Evolutionary conservation across 495 filamentous ascomycete genomes (phyloP), one percentile per base, ranked within the genome.

Genomic region (Neurospora sp.): DNA sequence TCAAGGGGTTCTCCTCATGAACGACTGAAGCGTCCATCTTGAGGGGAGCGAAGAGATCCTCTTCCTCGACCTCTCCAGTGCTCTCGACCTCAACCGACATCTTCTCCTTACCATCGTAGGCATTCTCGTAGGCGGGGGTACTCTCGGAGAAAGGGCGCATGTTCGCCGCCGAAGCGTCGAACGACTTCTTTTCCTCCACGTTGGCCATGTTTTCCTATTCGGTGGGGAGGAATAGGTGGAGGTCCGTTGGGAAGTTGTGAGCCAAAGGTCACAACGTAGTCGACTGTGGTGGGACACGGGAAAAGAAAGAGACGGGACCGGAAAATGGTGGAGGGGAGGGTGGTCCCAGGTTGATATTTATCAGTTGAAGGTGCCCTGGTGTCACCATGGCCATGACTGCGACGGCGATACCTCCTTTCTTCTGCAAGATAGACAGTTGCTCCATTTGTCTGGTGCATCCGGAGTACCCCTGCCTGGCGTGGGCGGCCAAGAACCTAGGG

Each of bases 1-100:
- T 90, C 42, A 91, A 75, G 40, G 89, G 88, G 71, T 85, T 78
- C 8, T 76, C 69, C 70, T 88, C 85, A 35, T 82, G 75, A 6
- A 82, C 76, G 14, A 86, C 79, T 53, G 77, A 75, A 7, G 80
- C 76, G 8, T 85, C 84, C 77, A 85, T 80, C 40, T 79, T 78
- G 71, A 88, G 81, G 38, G 86, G 86, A 45, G 79, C 75, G 73
- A 84, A 86, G 42, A 85, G 80, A 9, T 82, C 81, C 70, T 81
- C 79, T 72, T 83, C 79, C 39, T 75, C 71, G 12, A 73, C 65
- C 70, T 80, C 77, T 70, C 72, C 74, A n/a, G 37, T 27, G 74
- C 74, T 77, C 17, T 77, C 69, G 41, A 75, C 45, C 22, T 73
- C 53, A 40, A 76, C 70, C 71, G 44, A 42, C 22, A 68, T 42